Percentiles rank a stretch among this genome's conserved stretches.
Conservation (phyloP, 2,329 filamentous ascomycete species). For the Fusarium decemcellulare region DNA sequence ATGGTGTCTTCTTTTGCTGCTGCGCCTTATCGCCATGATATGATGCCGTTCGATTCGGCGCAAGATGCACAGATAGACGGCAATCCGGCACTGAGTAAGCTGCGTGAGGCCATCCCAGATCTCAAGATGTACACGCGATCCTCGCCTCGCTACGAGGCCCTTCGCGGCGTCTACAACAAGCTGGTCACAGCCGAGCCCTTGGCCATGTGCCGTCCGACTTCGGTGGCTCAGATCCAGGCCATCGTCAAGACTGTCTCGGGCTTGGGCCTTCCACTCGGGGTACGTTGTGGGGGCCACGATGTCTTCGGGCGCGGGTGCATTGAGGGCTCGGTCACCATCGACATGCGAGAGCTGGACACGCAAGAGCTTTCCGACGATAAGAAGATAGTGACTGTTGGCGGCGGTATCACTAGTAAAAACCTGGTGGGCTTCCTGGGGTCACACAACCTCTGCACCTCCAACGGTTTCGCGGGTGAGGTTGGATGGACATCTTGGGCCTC, state of each 20-base stretch:
- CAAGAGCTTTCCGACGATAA: slow-evolving; percentile 41
- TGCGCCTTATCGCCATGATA: too few relatives aligned
- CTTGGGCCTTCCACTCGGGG: slow-evolving; percentile 11
- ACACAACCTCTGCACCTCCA: slow-evolving; percentile 32
- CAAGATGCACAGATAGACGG: background rate
- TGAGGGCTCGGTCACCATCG: slow-evolving; percentile 20
- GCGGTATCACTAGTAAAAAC: slow-evolving; percentile 22
- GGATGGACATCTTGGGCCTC: slow-evolving; percentile 33
- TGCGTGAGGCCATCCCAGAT: slow-evolving; percentile 4
- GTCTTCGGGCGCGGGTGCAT: slow-evolving; percentile 21
- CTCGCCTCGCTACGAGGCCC: slow-evolving; percentile 4
- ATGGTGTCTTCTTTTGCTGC: too few relatives aligned
- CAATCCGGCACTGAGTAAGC: slow-evolving; percentile 1
- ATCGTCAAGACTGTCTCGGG: slow-evolving; percentile 3
- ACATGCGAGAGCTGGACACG: slow-evolving; percentile 20
- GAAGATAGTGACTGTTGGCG: slow-evolving; percentile 31
- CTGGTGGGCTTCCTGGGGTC: slow-evolving; percentile 28
- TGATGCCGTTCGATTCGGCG: too few relatives aligned
- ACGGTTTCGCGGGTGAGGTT: slow-evolving; percentile 26
- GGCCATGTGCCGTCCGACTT: slow-evolving; percentile 7
- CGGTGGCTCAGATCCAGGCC: slow-evolving; percentile 1
- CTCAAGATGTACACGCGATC: slow-evolving; percentile 11
- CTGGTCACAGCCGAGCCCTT: slow-evolving; percentile 9
- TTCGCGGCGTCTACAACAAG: slow-evolving; percentile 17
- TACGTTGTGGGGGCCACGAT: slow-evolving; percentile 24